Evolutionary conservation across 305 asterid species (phyloP).

Genomic region (Solanum hybrid): DNA sequence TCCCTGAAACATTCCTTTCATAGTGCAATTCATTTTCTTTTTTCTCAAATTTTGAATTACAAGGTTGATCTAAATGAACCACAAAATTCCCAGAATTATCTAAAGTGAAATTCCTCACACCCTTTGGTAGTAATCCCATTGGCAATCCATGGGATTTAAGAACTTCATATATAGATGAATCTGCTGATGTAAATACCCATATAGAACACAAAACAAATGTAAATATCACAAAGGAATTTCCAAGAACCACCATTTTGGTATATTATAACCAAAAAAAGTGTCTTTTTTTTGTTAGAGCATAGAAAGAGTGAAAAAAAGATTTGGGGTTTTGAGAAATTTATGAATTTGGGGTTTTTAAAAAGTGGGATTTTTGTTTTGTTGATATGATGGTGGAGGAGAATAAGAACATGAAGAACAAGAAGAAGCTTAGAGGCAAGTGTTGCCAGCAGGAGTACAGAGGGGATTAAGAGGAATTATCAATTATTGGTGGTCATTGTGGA

Average conservation of each 20-base stretch:
- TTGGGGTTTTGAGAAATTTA: not conserved
- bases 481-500: slow-evolving; percentile 6
- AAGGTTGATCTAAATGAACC: slow-evolving; percentile 65
- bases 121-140: slow-evolving; percentile 80
- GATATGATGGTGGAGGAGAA: not conserved
- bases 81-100: slow-evolving; percentile 61
- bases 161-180: slow-evolving; percentile 52
- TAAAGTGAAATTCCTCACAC: slow-evolving; percentile 52
- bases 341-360: not conserved
- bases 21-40: slow-evolving; percentile 52
- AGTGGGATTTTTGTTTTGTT: not conserved
- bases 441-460: slow-evolving; percentile 45
- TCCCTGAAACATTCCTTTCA: slow-evolving; percentile 57
- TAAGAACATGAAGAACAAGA: slow-evolving; percentile 1
- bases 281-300: not conserved
- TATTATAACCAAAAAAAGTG: not conserved
- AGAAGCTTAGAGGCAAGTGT: slow-evolving; percentile 11
- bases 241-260: slow-evolving; percentile 17
- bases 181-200: slow-evolving; percentile 2
- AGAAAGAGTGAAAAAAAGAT: not conserved
- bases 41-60: slow-evolving; percentile 75
- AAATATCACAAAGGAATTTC: slow-evolving; percentile 3
- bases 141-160: slow-evolving; percentile 68
- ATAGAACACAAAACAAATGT: not conserved
- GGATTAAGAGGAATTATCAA: slow-evolving; percentile 28